Evolutionary conservation across 2,329 filamentous ascomycete genomes (phyloP), one percentile per base, ranked within the genome.

Genomic region (Penicillium digitatum): DNA sequence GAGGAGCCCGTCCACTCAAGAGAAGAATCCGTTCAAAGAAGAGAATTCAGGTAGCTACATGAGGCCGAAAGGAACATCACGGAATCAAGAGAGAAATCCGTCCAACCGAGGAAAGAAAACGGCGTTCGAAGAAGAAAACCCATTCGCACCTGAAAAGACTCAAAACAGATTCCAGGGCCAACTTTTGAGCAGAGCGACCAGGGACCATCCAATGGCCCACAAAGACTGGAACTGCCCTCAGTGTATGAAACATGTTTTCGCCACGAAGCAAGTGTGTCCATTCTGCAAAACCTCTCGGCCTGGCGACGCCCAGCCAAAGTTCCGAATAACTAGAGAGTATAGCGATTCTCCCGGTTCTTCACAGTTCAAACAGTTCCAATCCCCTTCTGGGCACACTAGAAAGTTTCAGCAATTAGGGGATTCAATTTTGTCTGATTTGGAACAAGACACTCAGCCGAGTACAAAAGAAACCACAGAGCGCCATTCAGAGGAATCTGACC

Each of bases 361-460:
- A 16, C 43, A 52, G 31, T n/a, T 34, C 27, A 35, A 57, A 54
- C 32, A 34, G 14, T 24, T 45, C 11, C 34, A 39, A n/a, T 24
- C 44, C 2, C 43, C 47, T 14, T 35, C 51, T 10, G 52, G 54
- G 35, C 46, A 62, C n/a, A 43, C 54, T 29, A 34, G 39, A 2
- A 69, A 63, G 40, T 62, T 69, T n/a, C 61, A 59, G 37, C 60
- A 49, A 47, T 44, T 69, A 10, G 54, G 58, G 31, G 59, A 56
- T 14, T 60, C 63, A 1, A 18, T 65, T 3, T 48, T 63, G 18
- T 53, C 54, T 2, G 66, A 68, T n/a, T 40, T 47, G 35, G 52
- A 54, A 14, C 47, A 58, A 29, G 46, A 59, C 20, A 46, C 37
- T 46, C 48, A 53, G 37, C 1, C 29, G 16, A 40, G 52, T 16